Percentiles rank a stretch among this genome's conserved stretches.
phyloP scores from a whole-genome alignment of 371 early-diverging fungal genomes.

The Mucor racemosus region DNA sequence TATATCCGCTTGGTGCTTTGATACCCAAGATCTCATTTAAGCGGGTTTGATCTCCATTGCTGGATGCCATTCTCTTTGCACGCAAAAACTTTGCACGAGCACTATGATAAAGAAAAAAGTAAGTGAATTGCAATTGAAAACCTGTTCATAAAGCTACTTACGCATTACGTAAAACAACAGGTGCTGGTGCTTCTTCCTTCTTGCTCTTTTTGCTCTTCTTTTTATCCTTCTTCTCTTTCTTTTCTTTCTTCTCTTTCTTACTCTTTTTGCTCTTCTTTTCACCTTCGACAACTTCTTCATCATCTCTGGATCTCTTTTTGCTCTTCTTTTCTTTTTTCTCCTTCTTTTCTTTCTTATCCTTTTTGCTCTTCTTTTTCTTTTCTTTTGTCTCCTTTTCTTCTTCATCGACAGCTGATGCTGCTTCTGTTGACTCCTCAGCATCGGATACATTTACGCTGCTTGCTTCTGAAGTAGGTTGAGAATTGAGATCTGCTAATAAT shows the following conservation, averaged over 20 bases:
- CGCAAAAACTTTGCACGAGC: conserved; percentile 76
- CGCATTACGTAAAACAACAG: conserved; percentile 57
- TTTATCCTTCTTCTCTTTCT: conserved; percentile 36
- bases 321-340: conserved; percentile 29
- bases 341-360: conserved; percentile 40
- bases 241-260: conserved; percentile 43
- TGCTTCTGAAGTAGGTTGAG: conserved; percentile 40
- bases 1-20: conserved; percentile 30
- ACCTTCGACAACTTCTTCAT: conserved; percentile 31
- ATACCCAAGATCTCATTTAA: conserved; percentile 64
- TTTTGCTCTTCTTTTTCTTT: conserved; percentile 35
- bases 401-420: conserved; percentile 11
- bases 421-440: conserved; percentile 23
- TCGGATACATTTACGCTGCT: conserved; percentile 48
- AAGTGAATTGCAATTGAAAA: background rate
- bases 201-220: conserved; percentile 32
- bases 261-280: conserved; percentile 36
- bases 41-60: conserved; percentile 40
- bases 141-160: conserved; percentile 35
- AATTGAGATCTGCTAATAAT: conserved; percentile 80
- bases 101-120: conserved; percentile 31
- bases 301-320: conserved; percentile 23
- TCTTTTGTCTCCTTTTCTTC: conserved; percentile 12
- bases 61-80: conserved; percentile 68
- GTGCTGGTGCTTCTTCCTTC: conserved; percentile 30